Evolutionary conservation across 108 stramenopile species (phyloP), one percentile per base, ranked within the genome.

Genomic region (Parietichytrium sp.): DNA sequence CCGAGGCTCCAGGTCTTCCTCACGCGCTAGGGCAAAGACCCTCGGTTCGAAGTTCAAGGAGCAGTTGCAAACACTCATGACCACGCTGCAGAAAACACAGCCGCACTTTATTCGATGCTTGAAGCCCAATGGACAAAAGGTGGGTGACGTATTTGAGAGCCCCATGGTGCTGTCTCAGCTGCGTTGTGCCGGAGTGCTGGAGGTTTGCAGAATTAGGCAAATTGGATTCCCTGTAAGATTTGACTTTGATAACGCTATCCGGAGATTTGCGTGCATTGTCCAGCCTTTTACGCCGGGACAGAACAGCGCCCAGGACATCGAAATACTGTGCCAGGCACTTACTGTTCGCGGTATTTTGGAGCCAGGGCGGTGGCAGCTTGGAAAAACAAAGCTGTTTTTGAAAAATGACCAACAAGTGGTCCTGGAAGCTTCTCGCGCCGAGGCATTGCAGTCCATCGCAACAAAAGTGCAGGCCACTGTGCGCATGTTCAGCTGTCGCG

Each of bases 101-200:
- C 98, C 98, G 0, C 98, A 99, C 86, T 99, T 96, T 52, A 92
- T 99, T 29, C 95, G 98, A 16, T 99, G 98, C 89, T 89, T 99
- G 47, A 99, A 99, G 87, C 97, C 98, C 55, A 99, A 99, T 79
- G 89, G 84, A 23, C 29, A 48, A 26, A 89, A 91, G 51, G 81
- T 84, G 26, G 84, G 89, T 16, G 77, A 81, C 80, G 29, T 85
- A 30, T 92, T 92, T 51, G 25, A 36, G 13, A 45, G 54, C 0
- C 72, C 61, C 38, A 31, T 85, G 51, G 81, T 89, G 79, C 81
- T 87, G 2, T 81, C 50, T 6, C 86, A 86, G 85, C 77, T 87
- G 78, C 52, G 87, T 15, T 84, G 86, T 54, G 79, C 85, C 2
- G 87, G 87, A 3, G 52, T 89, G 31, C 83, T 89, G 31, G 89